Conservation (phyloP, 768 basidiomycete species). For the Xerocomellus chrysenteron region DNA sequence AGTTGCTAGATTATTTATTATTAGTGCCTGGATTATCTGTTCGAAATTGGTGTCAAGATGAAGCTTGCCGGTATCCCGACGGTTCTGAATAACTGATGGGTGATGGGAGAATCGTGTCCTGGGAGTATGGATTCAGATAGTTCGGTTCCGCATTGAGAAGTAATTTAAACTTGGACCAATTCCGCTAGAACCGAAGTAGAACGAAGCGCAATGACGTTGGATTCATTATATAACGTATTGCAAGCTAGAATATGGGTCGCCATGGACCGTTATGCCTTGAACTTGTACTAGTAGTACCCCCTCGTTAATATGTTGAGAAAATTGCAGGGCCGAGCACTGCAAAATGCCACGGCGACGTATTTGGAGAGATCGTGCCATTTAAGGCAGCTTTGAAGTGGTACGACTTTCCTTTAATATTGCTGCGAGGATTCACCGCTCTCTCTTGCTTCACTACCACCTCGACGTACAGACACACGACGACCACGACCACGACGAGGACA, state of each 20-base stretch:
- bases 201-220: not conserved
- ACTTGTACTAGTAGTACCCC: not conserved
- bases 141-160: not conserved
- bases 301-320: conserved; percentile 3
- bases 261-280: not conserved
- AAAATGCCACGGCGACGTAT: not conserved
- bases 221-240: not conserved
- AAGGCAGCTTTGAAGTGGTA: conserved; percentile 19
- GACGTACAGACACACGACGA: not conserved
- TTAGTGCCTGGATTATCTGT: conserved; percentile 87
- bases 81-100: conserved; percentile 28
- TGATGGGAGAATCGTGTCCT: not conserved
- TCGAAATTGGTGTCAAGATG: conserved; percentile 87
- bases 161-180: not conserved
- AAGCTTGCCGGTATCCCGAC: conserved; percentile 60
- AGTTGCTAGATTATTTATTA: not conserved
- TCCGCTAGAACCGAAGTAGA: not conserved
- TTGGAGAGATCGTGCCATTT: not conserved
- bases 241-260: not conserved
- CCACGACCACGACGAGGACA: conserved; percentile 7
- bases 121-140: not conserved
- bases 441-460: not conserved
- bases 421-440: not conserved
- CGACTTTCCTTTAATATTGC: conserved; percentile 8
- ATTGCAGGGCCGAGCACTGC: not conserved